phyloP scores from a whole-genome alignment of 805 yeast species.

The Sugiyamaella boreocaroliniensis region DNA sequence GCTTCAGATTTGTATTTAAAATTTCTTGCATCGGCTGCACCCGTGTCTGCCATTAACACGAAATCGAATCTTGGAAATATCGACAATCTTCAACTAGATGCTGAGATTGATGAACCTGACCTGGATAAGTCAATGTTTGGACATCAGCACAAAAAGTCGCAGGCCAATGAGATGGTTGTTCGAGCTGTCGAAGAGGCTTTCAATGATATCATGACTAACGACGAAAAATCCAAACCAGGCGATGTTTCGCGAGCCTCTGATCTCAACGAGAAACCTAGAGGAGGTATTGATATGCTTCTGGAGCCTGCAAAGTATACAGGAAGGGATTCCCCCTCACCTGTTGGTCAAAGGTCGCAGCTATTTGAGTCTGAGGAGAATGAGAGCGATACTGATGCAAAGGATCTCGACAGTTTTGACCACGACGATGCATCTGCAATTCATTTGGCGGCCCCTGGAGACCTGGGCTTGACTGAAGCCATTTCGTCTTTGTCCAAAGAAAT shows the following conservation, averaged over 20 bases:
- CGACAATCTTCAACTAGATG: slow-evolving; percentile 28
- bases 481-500: slow-evolving; percentile 51
- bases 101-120: slow-evolving; percentile 21
- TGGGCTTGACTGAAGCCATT: slow-evolving; percentile 62
- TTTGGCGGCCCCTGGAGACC: slow-evolving; percentile 62
- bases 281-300: not conserved
- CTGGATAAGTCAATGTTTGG: slow-evolving; percentile 2
- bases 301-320: not conserved
- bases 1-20: slow-evolving; percentile 50
- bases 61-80: slow-evolving; percentile 11
- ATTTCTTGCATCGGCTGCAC: slow-evolving; percentile 39
- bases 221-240: not conserved
- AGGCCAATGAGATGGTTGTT: slow-evolving; percentile 34
- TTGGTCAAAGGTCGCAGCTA: slow-evolving; percentile 3
- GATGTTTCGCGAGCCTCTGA: not conserved
- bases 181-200: slow-evolving; percentile 65
- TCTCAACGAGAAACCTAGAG: not conserved
- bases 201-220: slow-evolving; percentile 40
- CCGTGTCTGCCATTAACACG: slow-evolving; percentile 9
- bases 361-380: slow-evolving; percentile 24
- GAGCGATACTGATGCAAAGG: slow-evolving; percentile 24
- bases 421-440: slow-evolving; percentile 27
- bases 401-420: not conserved
- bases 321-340: not conserved
- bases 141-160: slow-evolving; percentile 1